phyloP scores from a whole-genome alignment of 352 stramenopile species.

The Blastocystis sp. region DNA sequence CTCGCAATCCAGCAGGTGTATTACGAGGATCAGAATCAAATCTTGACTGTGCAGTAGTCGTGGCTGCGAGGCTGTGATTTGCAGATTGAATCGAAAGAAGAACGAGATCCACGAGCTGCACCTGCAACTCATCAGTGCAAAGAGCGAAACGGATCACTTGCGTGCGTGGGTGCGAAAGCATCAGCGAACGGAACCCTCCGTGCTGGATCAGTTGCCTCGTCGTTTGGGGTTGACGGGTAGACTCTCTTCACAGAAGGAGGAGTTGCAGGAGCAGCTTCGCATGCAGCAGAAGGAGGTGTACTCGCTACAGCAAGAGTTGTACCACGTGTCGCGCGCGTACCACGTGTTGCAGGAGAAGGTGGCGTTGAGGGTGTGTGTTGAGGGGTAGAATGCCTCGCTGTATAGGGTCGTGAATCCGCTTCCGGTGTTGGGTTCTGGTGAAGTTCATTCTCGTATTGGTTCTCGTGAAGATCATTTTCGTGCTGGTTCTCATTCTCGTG shows the following conservation, averaged over 20 bases:
- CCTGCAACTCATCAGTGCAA: conserved; percentile 14
- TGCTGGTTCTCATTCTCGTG: too few relatives aligned
- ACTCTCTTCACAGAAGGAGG: background rate
- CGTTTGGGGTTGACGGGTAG: background rate
- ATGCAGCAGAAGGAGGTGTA: conserved; percentile 3
- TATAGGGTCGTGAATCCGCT: background rate
- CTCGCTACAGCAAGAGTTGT: conserved; percentile 49
- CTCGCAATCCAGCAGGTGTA: conserved; percentile 1
- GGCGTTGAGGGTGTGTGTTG: background rate
- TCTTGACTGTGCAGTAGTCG: conserved; percentile 17
- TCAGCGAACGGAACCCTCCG: background rate
- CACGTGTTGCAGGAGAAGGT: conserved; percentile 1
- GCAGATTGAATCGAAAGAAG: conserved; percentile 27
- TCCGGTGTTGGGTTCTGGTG: background rate
- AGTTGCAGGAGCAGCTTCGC: background rate
- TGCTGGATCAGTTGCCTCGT: background rate
- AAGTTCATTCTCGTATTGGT: background rate
- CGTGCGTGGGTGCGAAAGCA: conserved; percentile 6
- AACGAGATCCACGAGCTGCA: conserved; percentile 8
- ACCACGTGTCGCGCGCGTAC: background rate
- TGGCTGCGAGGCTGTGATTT: background rate
- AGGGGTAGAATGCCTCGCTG: background rate
- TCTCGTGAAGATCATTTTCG: too few relatives aligned
- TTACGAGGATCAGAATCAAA: conserved; percentile 27
- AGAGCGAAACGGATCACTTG: background rate